Conservation (phyloP, 192 early-diverging fungal species). For the Allomyces javanicus region DNA sequence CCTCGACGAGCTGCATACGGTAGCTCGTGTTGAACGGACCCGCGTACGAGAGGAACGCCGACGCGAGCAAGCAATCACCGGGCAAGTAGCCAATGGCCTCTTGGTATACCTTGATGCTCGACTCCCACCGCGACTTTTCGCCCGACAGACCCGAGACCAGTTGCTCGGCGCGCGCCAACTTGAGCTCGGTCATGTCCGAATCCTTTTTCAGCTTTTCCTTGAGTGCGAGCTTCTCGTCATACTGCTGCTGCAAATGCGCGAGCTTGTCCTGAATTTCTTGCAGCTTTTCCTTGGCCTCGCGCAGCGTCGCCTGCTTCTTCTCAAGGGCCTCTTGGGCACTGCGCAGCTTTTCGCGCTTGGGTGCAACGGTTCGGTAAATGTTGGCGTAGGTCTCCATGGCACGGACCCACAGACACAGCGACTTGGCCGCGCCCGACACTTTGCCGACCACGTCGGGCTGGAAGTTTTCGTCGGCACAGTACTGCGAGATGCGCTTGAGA, state of each 20-base stretch:
- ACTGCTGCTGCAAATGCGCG: slow-evolving; percentile 81
- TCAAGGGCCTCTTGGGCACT: slow-evolving; percentile 58
- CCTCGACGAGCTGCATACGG: slow-evolving; percentile 53
- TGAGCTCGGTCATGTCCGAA: slow-evolving; percentile 77
- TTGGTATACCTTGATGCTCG: slow-evolving; percentile 71
- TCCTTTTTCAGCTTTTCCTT: slow-evolving; percentile 73
- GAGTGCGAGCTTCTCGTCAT: slow-evolving; percentile 84
- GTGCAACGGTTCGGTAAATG: slow-evolving; percentile 86
- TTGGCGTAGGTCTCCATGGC: slow-evolving; percentile 89
- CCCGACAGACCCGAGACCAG: slow-evolving; percentile 75
- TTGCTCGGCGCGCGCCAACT: slow-evolving; percentile 74
- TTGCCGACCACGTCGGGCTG: slow-evolving; percentile 88
- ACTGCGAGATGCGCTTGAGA: slow-evolving; percentile 69
- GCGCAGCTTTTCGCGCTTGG: slow-evolving; percentile 76
- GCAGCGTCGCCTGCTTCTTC: slow-evolving; percentile 46
- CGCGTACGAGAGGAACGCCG: slow-evolving; percentile 90
- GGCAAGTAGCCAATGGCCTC: slow-evolving; percentile 93
- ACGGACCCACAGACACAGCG: slow-evolving; percentile 89
- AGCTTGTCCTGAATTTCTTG: slow-evolving; percentile 68
- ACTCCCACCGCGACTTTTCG: slow-evolving; percentile 84
- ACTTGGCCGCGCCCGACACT: slow-evolving; percentile 93
- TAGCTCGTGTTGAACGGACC: slow-evolving; percentile 96
- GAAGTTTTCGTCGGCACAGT: slow-evolving; percentile 63
- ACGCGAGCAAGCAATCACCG: slow-evolving; percentile 78
- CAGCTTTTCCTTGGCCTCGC: slow-evolving; percentile 58